Percentiles rank a stretch among this genome's conserved stretches.
These are phyloP conservation scores for Lentinula lateritia DNA, from an alignment of 768 basidiomycete species.

Conservation along the genomic window DNA sequence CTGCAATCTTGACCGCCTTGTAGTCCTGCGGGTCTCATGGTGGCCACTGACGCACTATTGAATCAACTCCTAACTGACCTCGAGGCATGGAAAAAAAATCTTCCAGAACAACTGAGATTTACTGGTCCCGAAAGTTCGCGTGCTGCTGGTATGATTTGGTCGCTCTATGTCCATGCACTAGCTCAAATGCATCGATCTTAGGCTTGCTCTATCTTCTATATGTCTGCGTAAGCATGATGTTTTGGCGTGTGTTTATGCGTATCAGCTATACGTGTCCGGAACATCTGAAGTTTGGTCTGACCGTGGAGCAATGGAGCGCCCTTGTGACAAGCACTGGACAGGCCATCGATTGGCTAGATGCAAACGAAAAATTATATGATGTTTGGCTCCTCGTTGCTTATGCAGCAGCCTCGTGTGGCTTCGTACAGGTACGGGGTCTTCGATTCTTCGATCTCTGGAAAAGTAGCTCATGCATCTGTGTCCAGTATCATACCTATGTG, in stretches of 20 bases:
- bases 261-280: conserved; percentile 90
- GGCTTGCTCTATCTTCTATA: conserved; percentile 87
- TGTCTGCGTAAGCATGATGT: conserved; percentile 90
- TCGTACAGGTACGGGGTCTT: conserved; percentile 68
- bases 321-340: conserved; percentile 72
- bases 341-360: conserved; percentile 85
- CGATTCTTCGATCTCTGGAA: not conserved
- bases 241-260: conserved; percentile 98
- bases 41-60: conserved; percentile 78
- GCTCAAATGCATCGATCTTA: conserved; percentile 18
- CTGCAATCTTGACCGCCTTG: conserved; percentile 1
- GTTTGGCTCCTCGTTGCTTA: conserved; percentile 86
- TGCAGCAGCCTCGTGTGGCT: conserved; percentile 80
- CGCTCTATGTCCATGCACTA: not conserved
- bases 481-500: conserved; percentile 91
- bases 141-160: conserved; percentile 52
- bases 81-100: conserved; percentile 69
- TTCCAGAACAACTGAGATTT: conserved; percentile 78
- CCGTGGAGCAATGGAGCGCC: conserved; percentile 72
- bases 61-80: conserved; percentile 58
- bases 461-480: conserved; percentile 2
- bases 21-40: conserved; percentile 84
- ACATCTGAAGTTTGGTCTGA: conserved; percentile 83
- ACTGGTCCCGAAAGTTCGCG: conserved; percentile 61
- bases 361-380: conserved; percentile 76